phyloP scores from a whole-genome alignment of 2,329 filamentous ascomycete genomes.

The Grosmannia huntii region DNA sequence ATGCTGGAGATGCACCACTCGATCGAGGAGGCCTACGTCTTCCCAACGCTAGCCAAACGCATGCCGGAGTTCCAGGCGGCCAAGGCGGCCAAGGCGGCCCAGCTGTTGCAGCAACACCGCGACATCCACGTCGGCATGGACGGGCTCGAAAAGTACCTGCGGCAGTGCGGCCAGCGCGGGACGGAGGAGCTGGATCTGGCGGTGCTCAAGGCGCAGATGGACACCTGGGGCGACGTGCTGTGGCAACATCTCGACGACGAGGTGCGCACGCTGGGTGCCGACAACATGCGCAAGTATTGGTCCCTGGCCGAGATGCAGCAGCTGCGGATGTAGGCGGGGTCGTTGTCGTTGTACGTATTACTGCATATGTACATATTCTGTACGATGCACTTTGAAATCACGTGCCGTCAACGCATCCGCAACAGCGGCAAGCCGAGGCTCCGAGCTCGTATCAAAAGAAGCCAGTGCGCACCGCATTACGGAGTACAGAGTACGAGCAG shows the following conservation, averaged over 20 bases:
- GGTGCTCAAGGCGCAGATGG: conserved; percentile 59
- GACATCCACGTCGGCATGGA: conserved; percentile 69
- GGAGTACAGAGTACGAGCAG: too few relatives aligned
- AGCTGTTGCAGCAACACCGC: conserved; percentile 61
- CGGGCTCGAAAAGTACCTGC: conserved; percentile 51
- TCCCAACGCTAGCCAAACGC: conserved; percentile 60
- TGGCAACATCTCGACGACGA: conserved; percentile 80
- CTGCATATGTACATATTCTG: not conserved
- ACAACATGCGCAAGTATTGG: conserved; percentile 52
- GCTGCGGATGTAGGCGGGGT: conserved; percentile 38
- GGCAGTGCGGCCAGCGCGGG: conserved; percentile 41
- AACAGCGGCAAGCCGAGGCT: too few relatives aligned
- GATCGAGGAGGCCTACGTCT: conserved; percentile 72
- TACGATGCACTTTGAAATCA: not conserved
- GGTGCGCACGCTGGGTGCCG: conserved; percentile 62
- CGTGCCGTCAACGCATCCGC: too few relatives aligned
- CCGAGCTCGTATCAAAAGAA: too few relatives aligned
- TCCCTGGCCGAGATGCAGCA: conserved; percentile 51
- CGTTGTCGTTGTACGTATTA: too few relatives aligned
- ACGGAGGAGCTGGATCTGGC: conserved; percentile 33
- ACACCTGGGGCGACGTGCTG: conserved; percentile 63
- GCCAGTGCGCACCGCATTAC: too few relatives aligned
- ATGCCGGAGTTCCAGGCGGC: conserved; percentile 62
- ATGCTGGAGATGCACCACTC: conserved; percentile 65
- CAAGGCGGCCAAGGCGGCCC: conserved; percentile 29